Evolutionary conservation across 805 yeast genomes (phyloP).

Genomic region (Schwanniomyces pseudopolymorphus): DNA sequence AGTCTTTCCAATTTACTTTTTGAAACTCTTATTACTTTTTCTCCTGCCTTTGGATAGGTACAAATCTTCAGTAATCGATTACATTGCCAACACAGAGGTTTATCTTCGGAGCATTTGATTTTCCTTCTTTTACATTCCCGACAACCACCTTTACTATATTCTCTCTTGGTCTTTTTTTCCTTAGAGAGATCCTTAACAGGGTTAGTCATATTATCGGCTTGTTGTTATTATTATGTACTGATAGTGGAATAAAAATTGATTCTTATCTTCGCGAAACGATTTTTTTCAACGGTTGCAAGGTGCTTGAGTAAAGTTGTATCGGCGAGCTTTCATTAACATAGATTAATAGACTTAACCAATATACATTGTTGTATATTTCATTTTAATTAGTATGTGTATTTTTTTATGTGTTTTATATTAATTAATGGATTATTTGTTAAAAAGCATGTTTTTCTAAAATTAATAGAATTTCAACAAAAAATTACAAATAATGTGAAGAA

Average conservation of each 20-base stretch:
- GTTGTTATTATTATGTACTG: no score
- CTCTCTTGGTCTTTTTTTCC: conserved; percentile 4
- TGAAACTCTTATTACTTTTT: conserved; percentile 23
- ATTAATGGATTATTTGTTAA: no score
- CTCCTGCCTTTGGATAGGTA: conserved; percentile 27
- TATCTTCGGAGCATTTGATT: conserved; percentile 40
- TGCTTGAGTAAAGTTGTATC: no score
- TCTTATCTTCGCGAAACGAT: not conserved
- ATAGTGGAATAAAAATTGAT: not conserved
- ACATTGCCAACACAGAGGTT: conserved; percentile 36
- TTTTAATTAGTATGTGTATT: no score
- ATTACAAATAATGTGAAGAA: no score
- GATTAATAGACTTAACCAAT: no score
- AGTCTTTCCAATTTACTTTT: conserved; percentile 7
- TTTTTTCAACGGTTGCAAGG: not conserved
- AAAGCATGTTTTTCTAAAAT: no score
- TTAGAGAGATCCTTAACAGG: not conserved
- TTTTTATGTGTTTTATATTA: no score
- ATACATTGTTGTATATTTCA: no score
- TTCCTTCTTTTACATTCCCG: conserved; percentile 43
- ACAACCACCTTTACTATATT: conserved; percentile 39
- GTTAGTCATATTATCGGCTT: not conserved
- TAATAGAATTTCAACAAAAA: not conserved
- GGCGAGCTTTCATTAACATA: no score
- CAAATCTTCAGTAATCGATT: conserved; percentile 27